A percentile compares a stretch with the other conserved stretches of the same genome.
phyloP scores from a whole-genome alignment of 768 basidiomycete genomes.

The Suillus weaverae region DNA sequence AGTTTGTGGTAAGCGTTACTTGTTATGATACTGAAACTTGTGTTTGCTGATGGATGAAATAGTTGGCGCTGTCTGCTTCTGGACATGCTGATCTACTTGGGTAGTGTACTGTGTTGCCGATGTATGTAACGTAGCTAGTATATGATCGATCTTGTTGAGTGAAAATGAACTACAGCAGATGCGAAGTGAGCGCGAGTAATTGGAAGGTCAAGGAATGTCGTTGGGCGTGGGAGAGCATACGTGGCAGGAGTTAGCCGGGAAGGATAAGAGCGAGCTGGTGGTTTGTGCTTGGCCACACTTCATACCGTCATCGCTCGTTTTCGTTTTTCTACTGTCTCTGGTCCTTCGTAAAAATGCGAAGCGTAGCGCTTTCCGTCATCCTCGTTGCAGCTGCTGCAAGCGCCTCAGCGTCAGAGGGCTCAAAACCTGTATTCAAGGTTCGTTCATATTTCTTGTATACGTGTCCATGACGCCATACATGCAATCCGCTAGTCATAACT shows the following conservation, averaged over 20 bases:
- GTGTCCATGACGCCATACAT: slow-evolving; percentile 13
- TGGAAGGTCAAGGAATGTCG: not conserved
- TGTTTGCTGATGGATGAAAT: slow-evolving; percentile 14
- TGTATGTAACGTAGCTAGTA: slow-evolving; percentile 13
- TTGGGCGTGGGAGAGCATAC: slow-evolving; percentile 5
- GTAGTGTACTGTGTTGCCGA: slow-evolving; percentile 30
- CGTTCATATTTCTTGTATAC: slow-evolving; percentile 20
- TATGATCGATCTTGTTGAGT: slow-evolving; percentile 1
- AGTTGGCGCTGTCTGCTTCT: slow-evolving; percentile 92
- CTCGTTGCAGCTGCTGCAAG: slow-evolving; percentile 60
- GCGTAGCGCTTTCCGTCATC: slow-evolving; percentile 76
- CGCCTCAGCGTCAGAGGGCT: slow-evolving; percentile 58
- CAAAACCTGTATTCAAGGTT: slow-evolving; percentile 72
- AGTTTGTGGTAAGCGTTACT: slow-evolving; percentile 75
- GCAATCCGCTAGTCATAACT: not conserved
- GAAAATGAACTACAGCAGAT: slow-evolving; percentile 25
- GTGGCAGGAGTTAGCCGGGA: slow-evolving; percentile 26
- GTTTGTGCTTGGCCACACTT: slow-evolving; percentile 20
- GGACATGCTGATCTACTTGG: slow-evolving; percentile 94
- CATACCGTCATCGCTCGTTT: slow-evolving; percentile 38
- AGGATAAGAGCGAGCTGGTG: slow-evolving; percentile 31
- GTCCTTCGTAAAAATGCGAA: slow-evolving; percentile 85
- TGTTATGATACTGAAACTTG: not conserved
- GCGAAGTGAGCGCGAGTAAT: not conserved
- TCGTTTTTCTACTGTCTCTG: slow-evolving; percentile 39